Evolutionary conservation across 768 basidiomycete genomes (phyloP), one percentile per base, ranked within the genome.

Genomic region (Tricholoma furcatifolium): DNA sequence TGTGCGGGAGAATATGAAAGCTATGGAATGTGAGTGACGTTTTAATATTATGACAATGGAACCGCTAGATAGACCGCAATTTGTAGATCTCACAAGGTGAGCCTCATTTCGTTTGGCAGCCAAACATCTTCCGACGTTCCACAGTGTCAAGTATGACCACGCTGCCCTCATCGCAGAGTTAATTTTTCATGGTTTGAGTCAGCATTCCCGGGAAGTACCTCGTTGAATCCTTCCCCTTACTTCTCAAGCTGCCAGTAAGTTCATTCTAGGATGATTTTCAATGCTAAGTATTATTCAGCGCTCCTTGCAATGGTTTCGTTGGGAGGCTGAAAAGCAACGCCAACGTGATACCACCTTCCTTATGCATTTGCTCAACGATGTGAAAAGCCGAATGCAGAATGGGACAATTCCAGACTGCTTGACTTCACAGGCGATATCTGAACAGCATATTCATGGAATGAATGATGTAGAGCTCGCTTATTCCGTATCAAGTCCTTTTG

Each of bases 181-280:
- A 10, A 8, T 18, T 23, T 47, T 14, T 18, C 32, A 39, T 12
- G n/a, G 15, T 31, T 36, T 12, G 27, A 10, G 18, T 12, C 18
- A 79, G 77, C 50, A 77, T 79, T 54, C 77, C 76, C 1, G 76
- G 77, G 27, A 79, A 79, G 60, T 78, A 76, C 49, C 59, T 79
- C 2, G 77, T 79, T 3, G 77, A 79, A 58, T 73, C 74, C 2
- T 71, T 73, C 67, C 76, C 77, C 1, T 76, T 75, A 70, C 68
- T 79, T 1, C 60, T 78, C 5, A 74, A 73, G 47, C 67, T 79
- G 18, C 77, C 77, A 8, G 73, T 74, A 62, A 48, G 67, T 24
- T 30, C n/a, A 30, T 14, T 14, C 9, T 8, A 10, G 43, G 6
- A 2, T 5, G 7, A 17, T 49, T 31, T 20, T 14, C 35, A 10